Evolutionary conservation across 352 stramenopile species (phyloP), one percentile per base, ranked within the genome.

Genomic region (Peronospora destructor): DNA sequence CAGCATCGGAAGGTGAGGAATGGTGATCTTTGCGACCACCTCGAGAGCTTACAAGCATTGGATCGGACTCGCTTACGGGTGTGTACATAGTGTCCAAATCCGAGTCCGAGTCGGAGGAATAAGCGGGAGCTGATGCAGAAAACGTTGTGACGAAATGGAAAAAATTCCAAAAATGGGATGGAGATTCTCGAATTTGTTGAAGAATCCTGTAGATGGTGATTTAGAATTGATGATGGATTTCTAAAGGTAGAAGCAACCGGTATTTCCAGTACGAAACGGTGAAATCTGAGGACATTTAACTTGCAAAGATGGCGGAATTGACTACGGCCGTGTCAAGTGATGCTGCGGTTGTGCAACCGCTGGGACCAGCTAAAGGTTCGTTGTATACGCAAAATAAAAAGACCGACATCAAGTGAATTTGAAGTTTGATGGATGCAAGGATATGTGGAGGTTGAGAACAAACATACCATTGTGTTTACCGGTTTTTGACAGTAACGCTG

Each of bases 21-120:
- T 32, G 57, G 1, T 17, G 73, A 39, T 59, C 59, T 10, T 74
- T 69, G 56, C n/a, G n/a, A n/a, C 65, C 68, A 28, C 53, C 51
- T 14, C 47, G 45, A 19, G 68, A 71, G 52, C 64, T 77, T 53
- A 45, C 38, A 16, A 93, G 76, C 79, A 93, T 93, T 12, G 82
- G 82, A 17, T 93, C 82, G 2, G 62, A 71, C 63, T 93, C 79
- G 29, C 63, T 71, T 45, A 83, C 66, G 17, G 67, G 65, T 29
- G 84, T 58, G 68, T 91, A 91, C 82, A 91, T 91, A 56, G 66
- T 54, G 37, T 60, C 64, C 12, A 46, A 47, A 35, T 64, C 60
- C 4, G 41, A 56, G 45, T 65, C 54, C 5, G 54, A 64, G 46
- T 68, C 55, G 36, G 39, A 61, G 19, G 26, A 11, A 33, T 54